A percentile compares a stretch with the other conserved stretches of the same genome.
Conservation (phyloP, 371 early-diverging fungal species). For the Saksenaea vasiformis region DNA sequence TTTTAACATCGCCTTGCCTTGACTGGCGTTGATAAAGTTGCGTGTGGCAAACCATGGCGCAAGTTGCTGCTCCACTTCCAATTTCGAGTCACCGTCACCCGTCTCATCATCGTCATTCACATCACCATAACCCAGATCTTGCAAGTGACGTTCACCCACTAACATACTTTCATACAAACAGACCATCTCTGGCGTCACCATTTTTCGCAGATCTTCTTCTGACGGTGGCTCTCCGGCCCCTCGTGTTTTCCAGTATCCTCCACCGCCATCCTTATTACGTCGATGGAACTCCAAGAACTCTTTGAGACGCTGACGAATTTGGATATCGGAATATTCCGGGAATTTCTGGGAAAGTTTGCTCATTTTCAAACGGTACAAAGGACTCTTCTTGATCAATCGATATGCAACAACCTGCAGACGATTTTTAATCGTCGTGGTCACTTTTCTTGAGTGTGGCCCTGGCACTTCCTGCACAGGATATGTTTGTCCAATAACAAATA, state of each 20-base stretch:
- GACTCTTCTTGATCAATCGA: conserved; percentile 83
- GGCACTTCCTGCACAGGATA: conserved; percentile 97
- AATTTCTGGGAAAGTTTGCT: conserved; percentile 77
- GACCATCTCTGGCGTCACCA: conserved; percentile 98
- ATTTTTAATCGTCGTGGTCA: conserved; percentile 91
- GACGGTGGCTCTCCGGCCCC: conserved; percentile 75
- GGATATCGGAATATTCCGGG: conserved; percentile 83
- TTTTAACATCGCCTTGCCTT: conserved; percentile 93
- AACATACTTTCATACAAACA: conserved; percentile 98
- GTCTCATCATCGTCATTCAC: conserved; percentile 62
- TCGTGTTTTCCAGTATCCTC: conserved; percentile 94
- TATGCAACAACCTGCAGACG: conserved; percentile 92
- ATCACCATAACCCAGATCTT: conserved; percentile 90
- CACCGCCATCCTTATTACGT: conserved; percentile 76
- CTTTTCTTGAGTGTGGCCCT: conserved; percentile 96
- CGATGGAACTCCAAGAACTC: conserved; percentile 97
- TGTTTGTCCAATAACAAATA: conserved; percentile 97
- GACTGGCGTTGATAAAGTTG: conserved; percentile 93
- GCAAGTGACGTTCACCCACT: conserved; percentile 93
- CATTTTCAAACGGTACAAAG: conserved; percentile 73
- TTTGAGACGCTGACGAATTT: conserved; percentile 87
- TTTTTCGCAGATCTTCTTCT: conserved; percentile 94
- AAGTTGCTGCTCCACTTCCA: conserved; percentile 90
- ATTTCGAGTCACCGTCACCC: conserved; percentile 75
- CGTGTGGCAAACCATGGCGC: conserved; percentile 98